Percentiles rank a stretch among this genome's conserved stretches.
phyloP scores from a whole-genome alignment of 306 rosid species.

The Myrica gale region DNA sequence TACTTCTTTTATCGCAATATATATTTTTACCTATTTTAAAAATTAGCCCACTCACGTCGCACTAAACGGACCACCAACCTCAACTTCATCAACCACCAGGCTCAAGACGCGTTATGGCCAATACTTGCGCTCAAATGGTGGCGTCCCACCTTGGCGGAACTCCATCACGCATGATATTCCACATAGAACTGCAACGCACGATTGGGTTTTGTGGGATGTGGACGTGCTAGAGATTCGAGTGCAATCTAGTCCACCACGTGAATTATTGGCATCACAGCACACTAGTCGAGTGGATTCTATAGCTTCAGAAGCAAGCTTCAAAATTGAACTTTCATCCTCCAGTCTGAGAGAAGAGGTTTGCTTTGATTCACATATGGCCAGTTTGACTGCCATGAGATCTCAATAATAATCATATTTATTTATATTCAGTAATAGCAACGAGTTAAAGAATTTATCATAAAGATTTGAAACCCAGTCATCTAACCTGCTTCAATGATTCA shows the following conservation, averaged over 20 bases:
- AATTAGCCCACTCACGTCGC: no score
- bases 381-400: background rate
- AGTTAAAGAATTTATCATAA: background rate
- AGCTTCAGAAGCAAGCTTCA: constrained; percentile 13
- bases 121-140: constrained; percentile 71
- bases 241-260: constrained; percentile 1
- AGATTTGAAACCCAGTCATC: background rate
- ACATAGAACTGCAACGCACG: constrained; percentile 46
- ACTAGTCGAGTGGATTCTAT: constrained; percentile 22
- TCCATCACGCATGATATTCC: constrained; percentile 80
- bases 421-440: background rate
- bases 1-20: no score
- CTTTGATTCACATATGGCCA: background rate
- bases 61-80: no score
- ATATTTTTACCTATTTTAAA: no score
- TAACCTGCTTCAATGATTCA: background rate
- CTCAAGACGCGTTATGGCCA: constrained; percentile 68
- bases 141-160: constrained; percentile 89
- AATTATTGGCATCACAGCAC: constrained; percentile 25
- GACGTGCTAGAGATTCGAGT: constrained; percentile 55
- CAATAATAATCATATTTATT: background rate
- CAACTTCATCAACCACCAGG: constrained; percentile 10
- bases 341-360: constrained; percentile 39
- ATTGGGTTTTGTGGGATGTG: constrained; percentile 88
- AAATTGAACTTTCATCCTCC: constrained; percentile 42